Base-by-base conservation (phyloP, 371 early-diverging fungal species). In the Mortierella polycephala region DNA sequence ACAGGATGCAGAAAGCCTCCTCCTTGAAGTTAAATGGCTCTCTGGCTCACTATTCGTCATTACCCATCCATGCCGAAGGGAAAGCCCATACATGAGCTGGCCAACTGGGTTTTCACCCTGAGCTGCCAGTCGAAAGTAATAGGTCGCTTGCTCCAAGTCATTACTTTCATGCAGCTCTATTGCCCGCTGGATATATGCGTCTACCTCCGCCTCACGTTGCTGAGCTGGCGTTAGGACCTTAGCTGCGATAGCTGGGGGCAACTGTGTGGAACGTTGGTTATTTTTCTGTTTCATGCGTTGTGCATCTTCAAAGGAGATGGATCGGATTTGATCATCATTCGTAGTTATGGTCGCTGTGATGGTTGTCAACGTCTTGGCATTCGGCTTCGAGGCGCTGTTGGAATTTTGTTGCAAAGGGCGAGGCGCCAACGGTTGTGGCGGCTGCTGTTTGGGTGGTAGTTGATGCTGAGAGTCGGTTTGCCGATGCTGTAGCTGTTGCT, bases 1-100 rank as follows among this genome's bases (percentile, higher is more conserved):
- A 7, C 13, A 52, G 40, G 39, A 40, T 7, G 44, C 40, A 60
- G 21, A 40, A 42, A 52, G 30, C 30, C 30, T 30, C 30, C 30
- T 30, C 30, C 30, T 30, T 30, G 30, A 30, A 2, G 30, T 4
- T 1, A 30, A 30, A 30, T 30, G 4, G 30, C 30, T 30, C 30
- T 30, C 30, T 30, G 30, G 30, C 30, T 30, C 30, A 30, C 30
- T 30, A 30, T 30, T 30, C 30, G 39, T 9, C 2, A 68, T 57
- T 72, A 72, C 73, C 93, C 96, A 96, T n/a, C 97, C 97, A 81
- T 97, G 97, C 16, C 97, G 88, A 37, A 96, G 75, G 16, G 94
- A 91, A 60, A 97, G 87, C 11, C 95, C 97, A 79, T 93, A 96
- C 66, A 97, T 89, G 67, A 96, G 90, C 82, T 95, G 82, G 5